These are phyloP conservation scores for Colletotrichum destructivum DNA, from an alignment of 2,329 filamentous ascomycete species.

Conservation along the genomic window DNA sequence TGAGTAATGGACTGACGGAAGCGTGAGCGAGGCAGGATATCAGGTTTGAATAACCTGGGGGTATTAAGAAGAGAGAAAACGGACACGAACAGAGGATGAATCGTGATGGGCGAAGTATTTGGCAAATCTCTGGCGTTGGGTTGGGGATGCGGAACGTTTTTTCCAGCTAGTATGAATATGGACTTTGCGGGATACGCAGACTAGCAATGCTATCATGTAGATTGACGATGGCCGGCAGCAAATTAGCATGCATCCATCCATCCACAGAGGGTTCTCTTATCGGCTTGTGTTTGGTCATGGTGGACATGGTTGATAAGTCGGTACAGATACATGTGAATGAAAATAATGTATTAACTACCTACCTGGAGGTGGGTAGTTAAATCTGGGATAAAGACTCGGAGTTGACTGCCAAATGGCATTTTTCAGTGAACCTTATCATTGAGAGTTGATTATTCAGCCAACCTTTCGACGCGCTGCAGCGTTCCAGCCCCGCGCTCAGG, in stretches of 20 bases:
- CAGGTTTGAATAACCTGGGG: neutral
- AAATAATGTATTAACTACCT: too few species aligned
- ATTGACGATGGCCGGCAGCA: constrained; percentile 23
- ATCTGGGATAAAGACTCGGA: too few species aligned
- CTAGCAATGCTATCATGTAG: constrained; percentile 36
- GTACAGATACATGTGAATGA: too few species aligned
- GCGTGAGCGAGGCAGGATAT: neutral
- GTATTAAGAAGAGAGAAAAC: neutral
- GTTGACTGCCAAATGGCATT: neutral
- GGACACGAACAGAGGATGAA: neutral
- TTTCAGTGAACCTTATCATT: neutral
- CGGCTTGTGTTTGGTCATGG: neutral
- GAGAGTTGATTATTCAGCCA: neutral
- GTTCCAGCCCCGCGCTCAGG: neutral
- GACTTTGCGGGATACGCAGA: constrained; percentile 24
- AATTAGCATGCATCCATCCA: neutral
- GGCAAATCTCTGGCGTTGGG: constrained; percentile 29
- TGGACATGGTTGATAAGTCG: neutral
- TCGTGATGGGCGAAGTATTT: constrained; percentile 23
- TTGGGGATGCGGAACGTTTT: neutral
- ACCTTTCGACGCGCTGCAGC: neutral
- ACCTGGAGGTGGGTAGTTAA: too few species aligned
- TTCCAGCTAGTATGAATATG: neutral
- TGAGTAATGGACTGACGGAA: neutral
- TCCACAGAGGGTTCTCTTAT: neutral